These are phyloP conservation scores for Colletotrichum paranaense DNA, from an alignment of 2,329 filamentous ascomycete species.

Conservation along the genomic window DNA sequence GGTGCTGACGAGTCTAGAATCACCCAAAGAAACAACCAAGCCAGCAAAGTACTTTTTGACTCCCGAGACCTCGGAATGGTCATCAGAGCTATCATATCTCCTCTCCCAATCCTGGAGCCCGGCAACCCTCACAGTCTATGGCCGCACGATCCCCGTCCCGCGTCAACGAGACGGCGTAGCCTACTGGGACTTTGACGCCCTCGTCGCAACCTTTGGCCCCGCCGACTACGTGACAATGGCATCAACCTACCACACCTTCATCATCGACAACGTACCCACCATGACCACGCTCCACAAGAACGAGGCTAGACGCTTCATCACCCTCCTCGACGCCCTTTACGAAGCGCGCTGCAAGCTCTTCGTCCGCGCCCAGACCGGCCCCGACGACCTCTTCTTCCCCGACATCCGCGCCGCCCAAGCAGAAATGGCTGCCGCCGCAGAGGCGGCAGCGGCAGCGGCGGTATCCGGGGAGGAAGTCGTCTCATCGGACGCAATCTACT, in stretches of 20 bases:
- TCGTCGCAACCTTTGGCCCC: slow-evolving; percentile 78
- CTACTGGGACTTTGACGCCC: slow-evolving; percentile 74
- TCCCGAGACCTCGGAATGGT: slow-evolving; percentile 24
- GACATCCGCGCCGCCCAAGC: slow-evolving; percentile 50
- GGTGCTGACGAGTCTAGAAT: neutral
- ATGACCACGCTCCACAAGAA: slow-evolving; percentile 79
- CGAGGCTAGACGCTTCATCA: slow-evolving; percentile 84
- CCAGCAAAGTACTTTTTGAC: slow-evolving; percentile 28
- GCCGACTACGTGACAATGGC: slow-evolving; percentile 87
- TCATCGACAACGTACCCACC: slow-evolving; percentile 77
- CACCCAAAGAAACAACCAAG: slow-evolving; percentile 9
- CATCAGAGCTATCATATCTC: neutral
- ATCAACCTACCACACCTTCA: slow-evolving; percentile 82
- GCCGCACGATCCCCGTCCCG: slow-evolving; percentile 70
- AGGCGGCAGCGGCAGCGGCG: neutral
- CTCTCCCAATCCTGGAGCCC: slow-evolving; percentile 52
- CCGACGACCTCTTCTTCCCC: slow-evolving; percentile 84
- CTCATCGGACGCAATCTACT: slow-evolving; percentile 52
- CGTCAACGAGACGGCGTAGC: slow-evolving; percentile 67
- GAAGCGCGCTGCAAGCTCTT: slow-evolving; percentile 84
- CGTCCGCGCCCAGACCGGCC: slow-evolving; percentile 73
- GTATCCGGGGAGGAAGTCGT: slow-evolving; percentile 32
- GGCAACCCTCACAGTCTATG: slow-evolving; percentile 66
- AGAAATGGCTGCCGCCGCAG: neutral
- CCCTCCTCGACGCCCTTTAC: slow-evolving; percentile 82